These are phyloP conservation scores for Ogataea ramenticola DNA, from an alignment of 805 yeast species.

Conservation along the genomic window DNA sequence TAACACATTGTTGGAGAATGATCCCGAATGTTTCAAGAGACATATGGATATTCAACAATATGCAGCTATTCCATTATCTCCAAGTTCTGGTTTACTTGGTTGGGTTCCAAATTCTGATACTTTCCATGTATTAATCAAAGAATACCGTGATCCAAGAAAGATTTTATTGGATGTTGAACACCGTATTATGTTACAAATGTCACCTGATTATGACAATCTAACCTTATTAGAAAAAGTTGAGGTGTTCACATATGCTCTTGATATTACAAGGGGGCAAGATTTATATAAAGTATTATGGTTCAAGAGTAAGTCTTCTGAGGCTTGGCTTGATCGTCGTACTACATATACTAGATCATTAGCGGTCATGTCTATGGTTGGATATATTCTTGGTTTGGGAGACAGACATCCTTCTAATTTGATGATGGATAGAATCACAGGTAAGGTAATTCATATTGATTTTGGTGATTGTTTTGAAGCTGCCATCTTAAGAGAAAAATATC, in stretches of 20 bases:
- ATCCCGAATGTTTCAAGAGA: slow-evolving; percentile 93
- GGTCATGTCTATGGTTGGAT: slow-evolving; percentile 98
- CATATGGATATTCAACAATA: slow-evolving; percentile 88
- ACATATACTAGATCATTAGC: slow-evolving; percentile 94
- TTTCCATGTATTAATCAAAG: slow-evolving; percentile 86
- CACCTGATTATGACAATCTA: slow-evolving; percentile 88
- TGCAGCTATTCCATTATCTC: slow-evolving; percentile 93
- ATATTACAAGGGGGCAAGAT: slow-evolving; percentile 94
- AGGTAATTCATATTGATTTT: slow-evolving; percentile 94
- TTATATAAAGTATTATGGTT: slow-evolving; percentile 93
- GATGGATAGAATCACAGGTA: slow-evolving; percentile 92
- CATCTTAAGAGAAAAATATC: slow-evolving; percentile 89
- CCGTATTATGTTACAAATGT: slow-evolving; percentile 94
- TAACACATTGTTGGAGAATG: slow-evolving; percentile 79
- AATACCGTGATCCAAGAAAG: slow-evolving; percentile 87
- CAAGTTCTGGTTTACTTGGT: slow-evolving; percentile 91
- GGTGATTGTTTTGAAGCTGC: slow-evolving; percentile 99
- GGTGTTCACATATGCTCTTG: slow-evolving; percentile 92
- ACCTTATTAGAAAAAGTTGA: slow-evolving; percentile 90
- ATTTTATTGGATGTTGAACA: slow-evolving; percentile 88
- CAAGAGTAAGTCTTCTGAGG: slow-evolving; percentile 91
- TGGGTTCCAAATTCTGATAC: slow-evolving; percentile 99
- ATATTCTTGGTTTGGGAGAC: slow-evolving; percentile 93
- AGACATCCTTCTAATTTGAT: slow-evolving; percentile 95
- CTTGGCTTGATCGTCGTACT: slow-evolving; percentile 96